Base-by-base conservation (phyloP, 352 stramenopile genomes). In the Bremia lactucae region DNA sequence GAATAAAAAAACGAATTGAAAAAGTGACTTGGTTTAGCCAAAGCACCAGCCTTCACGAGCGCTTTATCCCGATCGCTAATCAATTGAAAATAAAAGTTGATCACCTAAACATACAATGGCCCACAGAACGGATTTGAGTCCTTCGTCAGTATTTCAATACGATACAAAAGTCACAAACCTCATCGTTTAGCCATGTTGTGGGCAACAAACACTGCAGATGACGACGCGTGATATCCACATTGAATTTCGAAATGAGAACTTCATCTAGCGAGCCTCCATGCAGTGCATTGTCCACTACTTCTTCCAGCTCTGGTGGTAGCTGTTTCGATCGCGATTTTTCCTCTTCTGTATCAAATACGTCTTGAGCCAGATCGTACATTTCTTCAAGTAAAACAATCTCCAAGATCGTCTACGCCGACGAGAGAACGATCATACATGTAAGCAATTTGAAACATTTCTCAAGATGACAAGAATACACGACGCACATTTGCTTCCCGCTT, bases 1-100 rank as follows among this genome's bases (percentile, higher is more conserved):
- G 76, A 74, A 42, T 83, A 87, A 46, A 92, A 90, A 31, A 92
- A 92, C 33, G 80, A 90, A 45, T 85, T 92, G 69, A 90, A 90
- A 47, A 90, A 92, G 24, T 89, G 77, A 24, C 71, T 87, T 1
- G 56, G 60, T 43, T 71, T 86, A 6, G 54, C 15, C 20, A 89
- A 29, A 16, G 55, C 42, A 0, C 72, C 64, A 23, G 52, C 53
- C 19, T 62, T 71, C 2, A 85, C 71, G 0, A 92, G 51, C 21
- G 46, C 57, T 41, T 65, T 63, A 36, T 92, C 78, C 23, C 77
- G 73, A 29, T 89, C 75, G 14, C 49, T 72, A 35, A 92, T 67
- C 55, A 92, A 38, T 48, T 90, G 65, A 49, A 88, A 80, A 49
- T 77, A 92, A 69, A 92, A 92, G 46, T 92, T 92, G 46, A 92